Evolutionary conservation across 2,329 filamentous ascomycete species (phyloP), one percentile per base, ranked within the genome.

Genomic region (Penicillium sp.): DNA sequence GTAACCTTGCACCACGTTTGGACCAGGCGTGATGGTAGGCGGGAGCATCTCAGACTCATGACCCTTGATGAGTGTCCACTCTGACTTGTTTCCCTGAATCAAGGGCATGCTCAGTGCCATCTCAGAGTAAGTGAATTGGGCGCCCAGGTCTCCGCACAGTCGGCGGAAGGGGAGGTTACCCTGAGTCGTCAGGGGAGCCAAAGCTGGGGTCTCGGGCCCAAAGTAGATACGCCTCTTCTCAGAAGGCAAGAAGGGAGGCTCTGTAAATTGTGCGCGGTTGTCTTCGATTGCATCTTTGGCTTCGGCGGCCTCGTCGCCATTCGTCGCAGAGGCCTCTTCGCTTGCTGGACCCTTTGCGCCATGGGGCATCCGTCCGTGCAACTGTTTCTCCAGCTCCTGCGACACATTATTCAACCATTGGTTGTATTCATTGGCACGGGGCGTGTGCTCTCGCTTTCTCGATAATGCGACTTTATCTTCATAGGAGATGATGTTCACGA

Each of bases 221-320:
- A 97, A 97, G 72, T 98, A 97, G 47, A 98, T 77, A 43, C 84
- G 83, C 49, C 93, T 82, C 75, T 98, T 98, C 73, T 98, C 93
- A 0, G 91, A 96, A 1, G 93, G 84, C 62, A 86, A 81, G 63
- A 96, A 84, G 0, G 91, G 91, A 25, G 89, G 84, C 51, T 97
- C 90, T n/a, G 82, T 78, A 65, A 86, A 97, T 49, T 79, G 78
- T 6, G 93, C 91, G 45, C 88, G 80, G 51, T 86, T 82, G 43
- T 95, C 90, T 50, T 86, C 73, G 32, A 73, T 66, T 4, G 70
- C 65, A 36, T 71, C 53, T 44, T 69, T 46, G 6, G 44, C 37
- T 24, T 46, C 45, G 5, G 50, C 49, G 3, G 36, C 56, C 11
- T 32, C 29, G 24, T 54, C 58, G 43, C 59, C 58, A 27, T 51